These are phyloP conservation scores for Cyclospora cayetanensis DNA, from an alignment of 169 alveolate genomes.

Conservation along the genomic window DNA sequence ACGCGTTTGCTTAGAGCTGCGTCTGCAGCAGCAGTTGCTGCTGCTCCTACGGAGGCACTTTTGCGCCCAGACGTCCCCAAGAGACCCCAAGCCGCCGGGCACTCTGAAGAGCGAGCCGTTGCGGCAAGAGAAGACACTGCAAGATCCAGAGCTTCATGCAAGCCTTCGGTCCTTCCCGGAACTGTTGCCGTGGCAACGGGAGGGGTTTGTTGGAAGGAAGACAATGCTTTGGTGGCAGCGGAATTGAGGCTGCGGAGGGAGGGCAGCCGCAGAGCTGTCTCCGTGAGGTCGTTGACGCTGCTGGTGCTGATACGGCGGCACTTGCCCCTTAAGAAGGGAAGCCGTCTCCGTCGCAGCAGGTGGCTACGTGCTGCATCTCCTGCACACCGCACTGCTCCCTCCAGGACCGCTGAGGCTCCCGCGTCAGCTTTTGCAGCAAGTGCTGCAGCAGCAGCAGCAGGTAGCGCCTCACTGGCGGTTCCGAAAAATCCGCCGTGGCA, in stretches of 20 bases:
- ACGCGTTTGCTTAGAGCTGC: not conserved
- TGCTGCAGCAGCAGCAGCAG: conserved; percentile 37
- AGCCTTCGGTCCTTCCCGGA: not conserved
- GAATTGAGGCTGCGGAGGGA: conserved; percentile 24
- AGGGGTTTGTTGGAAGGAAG: not conserved
- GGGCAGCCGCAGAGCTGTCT: not conserved
- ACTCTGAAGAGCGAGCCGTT: not conserved
- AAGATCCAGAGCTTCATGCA: not conserved
- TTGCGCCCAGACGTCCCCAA: not conserved
- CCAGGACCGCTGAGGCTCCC: not conserved
- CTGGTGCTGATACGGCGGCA: not conserved
- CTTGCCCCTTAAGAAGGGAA: not conserved
- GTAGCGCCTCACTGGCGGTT: not conserved
- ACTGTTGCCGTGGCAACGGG: conserved; percentile 15
- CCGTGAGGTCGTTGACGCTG: conserved; percentile 18
- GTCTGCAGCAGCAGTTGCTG: conserved; percentile 4
- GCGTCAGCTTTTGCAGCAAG: conserved; percentile 6
- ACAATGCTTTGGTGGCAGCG: not conserved
- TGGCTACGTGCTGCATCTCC: not conserved
- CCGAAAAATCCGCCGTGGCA: not conserved
- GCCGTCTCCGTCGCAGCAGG: conserved; percentile 2
- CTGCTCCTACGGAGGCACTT: conserved; percentile 1
- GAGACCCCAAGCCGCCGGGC: not conserved
- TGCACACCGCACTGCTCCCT: conserved; percentile 13
- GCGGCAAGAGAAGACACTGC: not conserved